Base-by-base conservation (phyloP, 257 asterid species). In the Nyctanthes arbortristis region DNA sequence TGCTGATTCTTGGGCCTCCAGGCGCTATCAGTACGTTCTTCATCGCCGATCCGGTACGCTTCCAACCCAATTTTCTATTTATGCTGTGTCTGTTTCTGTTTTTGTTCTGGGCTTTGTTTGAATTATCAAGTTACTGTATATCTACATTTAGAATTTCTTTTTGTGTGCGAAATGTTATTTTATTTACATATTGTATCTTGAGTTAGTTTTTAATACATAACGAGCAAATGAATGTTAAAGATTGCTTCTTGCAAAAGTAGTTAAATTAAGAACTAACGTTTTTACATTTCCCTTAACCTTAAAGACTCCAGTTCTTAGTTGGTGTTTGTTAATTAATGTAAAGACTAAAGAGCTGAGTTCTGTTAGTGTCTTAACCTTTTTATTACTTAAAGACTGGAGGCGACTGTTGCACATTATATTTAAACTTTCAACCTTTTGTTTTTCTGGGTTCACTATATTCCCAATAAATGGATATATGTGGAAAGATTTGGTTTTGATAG, bases 11-110 rank as follows among this genome's bases (percentile, higher is more conserved):
- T 84, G 89, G 89, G 82, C 81, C 22, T 77, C 84, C 71, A 87
- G 75, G 87, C 84, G 91, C 71, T 82, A 85, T 61, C 85, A 79
- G 79, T 76, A 85, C 61, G 81, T 79, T 77, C 74, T 82, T 63
- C 87, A 76, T 64, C 79, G 89, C 61, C 86, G 92, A 84, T 80
- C 89, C 76, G 96, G 96, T 92, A 66, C 72, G 57, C 59, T 54
- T 43, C 11, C 68, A 39, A 3, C 59, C 25, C n/a, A 56, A 4
- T 77, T 58, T 27, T 22, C 13, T 14, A 52, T 52, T 66, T 61
- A 29, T 18, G 20, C 7, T 4, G 28, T 58, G 58, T 73, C 30
- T 24, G 7, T 67, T 49, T 9, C 31, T 39, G 25, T 73, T 56
- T 20, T 20, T n/a, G 24, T 40, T 29, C 28, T 72, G 64, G 56